Percentiles rank a stretch among this genome's conserved stretches.
phyloP scores from a whole-genome alignment of 371 early-diverging fungal genomes.

The Gilbertella persicaria region DNA sequence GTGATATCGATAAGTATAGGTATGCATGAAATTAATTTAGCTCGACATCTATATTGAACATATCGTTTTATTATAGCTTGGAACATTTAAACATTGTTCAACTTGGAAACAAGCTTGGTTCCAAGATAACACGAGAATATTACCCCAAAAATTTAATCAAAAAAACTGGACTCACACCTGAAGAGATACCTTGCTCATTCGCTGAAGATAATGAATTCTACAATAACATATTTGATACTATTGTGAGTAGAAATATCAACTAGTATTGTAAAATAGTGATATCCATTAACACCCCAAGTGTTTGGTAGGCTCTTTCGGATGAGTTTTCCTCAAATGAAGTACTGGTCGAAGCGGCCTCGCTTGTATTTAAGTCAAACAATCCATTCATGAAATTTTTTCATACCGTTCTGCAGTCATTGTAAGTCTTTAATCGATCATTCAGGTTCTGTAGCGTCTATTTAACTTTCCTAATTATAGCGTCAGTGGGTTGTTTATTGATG shows the following conservation, averaged over 20 bases:
- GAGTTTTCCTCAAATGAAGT: conserved; percentile 20
- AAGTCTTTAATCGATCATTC: conserved; percentile 17
- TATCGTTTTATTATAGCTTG: conserved; percentile 10
- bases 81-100: conserved; percentile 11
- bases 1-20: conserved; percentile 16
- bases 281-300: conserved; percentile 14
- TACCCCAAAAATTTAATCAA: conserved; percentile 15
- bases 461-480: conserved; percentile 20
- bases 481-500: conserved; percentile 19
- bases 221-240: conserved; percentile 20
- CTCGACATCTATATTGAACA: conserved; percentile 14
- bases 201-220: conserved; percentile 17
- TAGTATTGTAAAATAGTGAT: conserved; percentile 16
- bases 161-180: conserved; percentile 13
- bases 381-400: conserved; percentile 19
- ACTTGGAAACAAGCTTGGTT: conserved; percentile 15
- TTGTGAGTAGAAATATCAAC: conserved; percentile 20
- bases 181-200: conserved; percentile 19
- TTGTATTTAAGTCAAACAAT: conserved; percentile 18
- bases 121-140: conserved; percentile 14
- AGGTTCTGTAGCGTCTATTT: conserved; percentile 15
- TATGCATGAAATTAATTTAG: conserved; percentile 15
- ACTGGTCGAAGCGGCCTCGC: conserved; percentile 16
- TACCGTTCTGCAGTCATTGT: conserved; percentile 17
- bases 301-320: conserved; percentile 19